Percentiles rank a stretch among this genome's conserved stretches.
Conservation (phyloP, 306 rosid species). For the Phaseolus lunatus region DNA sequence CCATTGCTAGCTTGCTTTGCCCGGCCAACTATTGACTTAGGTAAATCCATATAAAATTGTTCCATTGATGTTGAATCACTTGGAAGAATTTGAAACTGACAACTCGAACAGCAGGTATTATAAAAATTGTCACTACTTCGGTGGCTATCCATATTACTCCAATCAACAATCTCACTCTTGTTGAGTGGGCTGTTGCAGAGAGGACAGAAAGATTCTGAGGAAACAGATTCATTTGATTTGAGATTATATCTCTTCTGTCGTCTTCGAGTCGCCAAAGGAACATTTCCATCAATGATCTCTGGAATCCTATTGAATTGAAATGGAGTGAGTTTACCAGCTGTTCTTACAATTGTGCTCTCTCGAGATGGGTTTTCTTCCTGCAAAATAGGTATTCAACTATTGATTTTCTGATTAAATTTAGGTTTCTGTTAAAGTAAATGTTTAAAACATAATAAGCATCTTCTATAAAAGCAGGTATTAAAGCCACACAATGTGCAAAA, state of each 20-base stretch:
- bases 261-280: constrained; percentile 79
- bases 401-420: constrained; percentile 18
- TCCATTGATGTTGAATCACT: constrained; percentile 57
- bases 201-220: constrained; percentile 79
- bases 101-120: constrained; percentile 76
- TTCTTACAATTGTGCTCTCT: constrained; percentile 89
- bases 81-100: constrained; percentile 90
- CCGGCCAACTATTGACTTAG: constrained; percentile 59
- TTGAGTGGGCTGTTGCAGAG: constrained; percentile 84
- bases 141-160: constrained; percentile 44
- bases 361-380: constrained; percentile 97
- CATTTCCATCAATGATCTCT: constrained; percentile 67
- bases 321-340: constrained; percentile 94
- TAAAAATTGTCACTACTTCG: constrained; percentile 49
- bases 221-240: constrained; percentile 71
- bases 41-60: constrained; percentile 62
- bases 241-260: constrained; percentile 87
- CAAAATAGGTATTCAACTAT: constrained; percentile 23
- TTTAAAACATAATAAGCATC: constrained; percentile 26
- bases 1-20: constrained; percentile 56
- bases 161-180: constrained; percentile 66
- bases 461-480: constrained; percentile 6
- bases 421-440: constrained; percentile 5
- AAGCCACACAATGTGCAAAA: constrained; percentile 18
- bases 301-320: constrained; percentile 89